Percentiles rank a stretch among this genome's conserved stretches.
These are phyloP conservation scores for Ophiostoma montium DNA, from an alignment of 2,329 filamentous ascomycete species.

Conservation along the genomic window DNA sequence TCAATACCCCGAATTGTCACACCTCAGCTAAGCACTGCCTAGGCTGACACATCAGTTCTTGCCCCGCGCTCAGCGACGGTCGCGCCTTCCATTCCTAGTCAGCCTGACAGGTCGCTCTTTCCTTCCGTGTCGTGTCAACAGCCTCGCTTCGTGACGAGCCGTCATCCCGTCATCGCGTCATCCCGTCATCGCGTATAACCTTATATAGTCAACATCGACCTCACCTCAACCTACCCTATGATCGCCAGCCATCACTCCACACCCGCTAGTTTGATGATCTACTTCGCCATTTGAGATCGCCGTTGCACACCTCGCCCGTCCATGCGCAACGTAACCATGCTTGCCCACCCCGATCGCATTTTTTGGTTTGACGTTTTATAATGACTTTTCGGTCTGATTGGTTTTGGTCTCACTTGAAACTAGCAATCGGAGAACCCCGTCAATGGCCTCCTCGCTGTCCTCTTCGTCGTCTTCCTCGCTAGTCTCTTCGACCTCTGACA, in stretches of 20 bases:
- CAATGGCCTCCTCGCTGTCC: neutral
- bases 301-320: no score
- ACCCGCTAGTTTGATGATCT: neutral
- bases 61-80: neutral
- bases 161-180: no score
- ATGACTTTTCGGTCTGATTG: neutral
- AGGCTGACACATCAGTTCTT: neutral
- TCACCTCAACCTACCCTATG: neutral
- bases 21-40: no score
- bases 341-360: no score
- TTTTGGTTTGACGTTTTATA: neutral
- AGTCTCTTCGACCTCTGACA: constrained; percentile 2
- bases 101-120: neutral
- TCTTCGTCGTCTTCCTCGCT: constrained; percentile 1
- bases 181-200: no score
- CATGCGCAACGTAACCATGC: neutral
- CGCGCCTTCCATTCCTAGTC: neutral
- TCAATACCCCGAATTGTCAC: no score
- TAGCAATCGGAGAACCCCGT: no score
- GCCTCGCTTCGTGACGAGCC: no score
- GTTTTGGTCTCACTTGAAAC: no score
- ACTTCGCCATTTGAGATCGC: no score
- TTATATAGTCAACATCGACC: no score
- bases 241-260: neutral
- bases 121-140: no score